Conservation (phyloP, 2,329 filamentous ascomycete genomes). For the Aspergillus felis region DNA sequence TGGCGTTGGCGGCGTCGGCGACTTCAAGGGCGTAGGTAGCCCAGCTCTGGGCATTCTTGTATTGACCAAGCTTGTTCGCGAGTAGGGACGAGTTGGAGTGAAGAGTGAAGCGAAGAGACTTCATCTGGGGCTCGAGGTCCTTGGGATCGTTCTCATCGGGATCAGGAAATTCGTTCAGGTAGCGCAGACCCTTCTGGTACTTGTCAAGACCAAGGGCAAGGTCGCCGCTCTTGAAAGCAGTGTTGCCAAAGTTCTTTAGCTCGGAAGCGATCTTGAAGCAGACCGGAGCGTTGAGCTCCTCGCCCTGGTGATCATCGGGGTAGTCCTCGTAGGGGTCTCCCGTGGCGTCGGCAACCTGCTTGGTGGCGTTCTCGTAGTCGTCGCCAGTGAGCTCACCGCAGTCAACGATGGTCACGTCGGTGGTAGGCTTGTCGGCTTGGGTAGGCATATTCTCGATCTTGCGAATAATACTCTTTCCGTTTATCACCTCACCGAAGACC, state of each 20-base stretch:
- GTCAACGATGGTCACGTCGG: slow-evolving; percentile 71
- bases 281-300: slow-evolving; percentile 62
- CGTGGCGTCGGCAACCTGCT: slow-evolving; percentile 70
- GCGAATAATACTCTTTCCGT: slow-evolving; percentile 85
- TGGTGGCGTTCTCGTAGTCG: slow-evolving; percentile 62
- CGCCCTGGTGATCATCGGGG: slow-evolving; percentile 71
- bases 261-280: slow-evolving; percentile 75
- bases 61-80: slow-evolving; percentile 73
- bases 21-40: slow-evolving; percentile 68
- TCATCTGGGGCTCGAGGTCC: slow-evolving; percentile 63
- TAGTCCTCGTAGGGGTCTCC: slow-evolving; percentile 95
- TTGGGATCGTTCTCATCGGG: slow-evolving; percentile 64
- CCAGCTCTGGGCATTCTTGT: slow-evolving; percentile 64
- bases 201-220: slow-evolving; percentile 71
- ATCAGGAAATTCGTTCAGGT: slow-evolving; percentile 79
- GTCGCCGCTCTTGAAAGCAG: slow-evolving; percentile 80
- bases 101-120: slow-evolving; percentile 73
- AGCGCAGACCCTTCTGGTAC: slow-evolving; percentile 90
- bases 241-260: slow-evolving; percentile 89
- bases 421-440: slow-evolving; percentile 70
- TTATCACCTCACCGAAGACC: slow-evolving; percentile 91
- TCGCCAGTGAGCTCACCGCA: slow-evolving; percentile 80
- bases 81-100: slow-evolving; percentile 87
- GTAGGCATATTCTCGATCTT: slow-evolving; percentile 83
- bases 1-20: slow-evolving; percentile 57